A percentile compares a stretch with the other conserved stretches of the same genome.
Conservation (phyloP, 1,284 basidiomycete genomes). For the Agaricales sp. region DNA sequence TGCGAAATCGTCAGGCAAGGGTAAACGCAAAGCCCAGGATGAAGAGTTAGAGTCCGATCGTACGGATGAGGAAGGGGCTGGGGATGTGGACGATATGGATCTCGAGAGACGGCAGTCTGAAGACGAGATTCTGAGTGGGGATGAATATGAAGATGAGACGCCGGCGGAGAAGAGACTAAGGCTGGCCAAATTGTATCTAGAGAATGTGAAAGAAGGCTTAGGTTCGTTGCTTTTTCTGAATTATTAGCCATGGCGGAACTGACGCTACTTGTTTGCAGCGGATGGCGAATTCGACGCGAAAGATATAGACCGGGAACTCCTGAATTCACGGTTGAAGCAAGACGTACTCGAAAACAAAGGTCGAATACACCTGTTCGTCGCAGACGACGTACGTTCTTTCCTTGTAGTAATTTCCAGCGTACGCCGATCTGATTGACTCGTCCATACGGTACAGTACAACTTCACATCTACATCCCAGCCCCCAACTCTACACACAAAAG, state of each 20-base stretch:
- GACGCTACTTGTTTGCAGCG: conserved; percentile 26
- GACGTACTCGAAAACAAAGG: conserved; percentile 83
- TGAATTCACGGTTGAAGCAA: conserved; percentile 81
- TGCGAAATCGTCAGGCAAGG: conserved; percentile 16
- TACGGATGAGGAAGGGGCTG: conserved; percentile 43
- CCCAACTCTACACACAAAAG: conserved; percentile 49
- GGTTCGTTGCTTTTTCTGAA: conserved; percentile 26
- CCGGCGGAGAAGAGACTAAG: conserved; percentile 90
- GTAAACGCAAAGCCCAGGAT: conserved; percentile 32
- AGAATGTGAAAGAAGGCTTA: conserved; percentile 70
- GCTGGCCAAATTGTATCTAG: conserved; percentile 85
- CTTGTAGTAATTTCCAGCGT: too few relatives aligned
- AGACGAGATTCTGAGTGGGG: conserved; percentile 50
- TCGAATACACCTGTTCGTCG: conserved; percentile 76
- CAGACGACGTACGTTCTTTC: conserved; percentile 44
- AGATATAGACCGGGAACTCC: conserved; percentile 86
- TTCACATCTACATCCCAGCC: too few relatives aligned
- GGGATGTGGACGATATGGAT: conserved; percentile 73
- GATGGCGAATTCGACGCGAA: conserved; percentile 90
- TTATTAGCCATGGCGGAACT: neutral
- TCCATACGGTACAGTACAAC: conserved; percentile 38
- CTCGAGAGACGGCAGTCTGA: conserved; percentile 46
- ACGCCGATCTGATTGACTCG: too few relatives aligned
- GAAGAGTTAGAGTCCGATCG: conserved; percentile 66
- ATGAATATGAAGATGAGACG: conserved; percentile 84